Evolutionary conservation across 441 rosid genomes (phyloP).

Genomic region (Erodium trifolium): DNA sequence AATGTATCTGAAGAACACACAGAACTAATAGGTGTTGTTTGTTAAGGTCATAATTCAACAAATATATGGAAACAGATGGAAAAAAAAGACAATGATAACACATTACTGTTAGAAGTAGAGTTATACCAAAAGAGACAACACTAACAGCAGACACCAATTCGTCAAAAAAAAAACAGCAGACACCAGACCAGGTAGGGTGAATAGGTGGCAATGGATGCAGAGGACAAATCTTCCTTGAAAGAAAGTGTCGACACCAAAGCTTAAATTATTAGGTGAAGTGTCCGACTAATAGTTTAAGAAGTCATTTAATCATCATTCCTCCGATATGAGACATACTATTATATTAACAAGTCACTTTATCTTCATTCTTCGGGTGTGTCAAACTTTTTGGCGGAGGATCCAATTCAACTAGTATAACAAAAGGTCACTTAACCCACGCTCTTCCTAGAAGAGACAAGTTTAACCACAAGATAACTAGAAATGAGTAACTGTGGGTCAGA

Average conservation of each 20-base stretch:
- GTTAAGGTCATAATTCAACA: constrained; percentile 6
- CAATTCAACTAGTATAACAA: no score
- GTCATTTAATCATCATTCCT: no score
- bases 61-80: neutral
- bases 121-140: neutral
- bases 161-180: no score
- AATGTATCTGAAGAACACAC: neutral
- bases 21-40: neutral
- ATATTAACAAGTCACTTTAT: no score
- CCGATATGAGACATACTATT: no score
- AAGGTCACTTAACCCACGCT: no score
- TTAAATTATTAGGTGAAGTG: no score
- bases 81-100: neutral
- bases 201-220: constrained; percentile 15
- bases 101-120: constrained; percentile 2
- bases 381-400: no score
- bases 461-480: constrained; percentile 4
- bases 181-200: constrained; percentile 10
- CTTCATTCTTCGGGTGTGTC: no score
- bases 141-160: neutral
- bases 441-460: no score
- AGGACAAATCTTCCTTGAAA: constrained; percentile 19
- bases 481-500: constrained; percentile 21
- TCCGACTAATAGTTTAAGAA: no score
- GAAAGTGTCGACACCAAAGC: constrained; percentile 10